Evolutionary conservation across 2,329 filamentous ascomycete species (phyloP).

Genomic region (Epichloe hybrida): DNA sequence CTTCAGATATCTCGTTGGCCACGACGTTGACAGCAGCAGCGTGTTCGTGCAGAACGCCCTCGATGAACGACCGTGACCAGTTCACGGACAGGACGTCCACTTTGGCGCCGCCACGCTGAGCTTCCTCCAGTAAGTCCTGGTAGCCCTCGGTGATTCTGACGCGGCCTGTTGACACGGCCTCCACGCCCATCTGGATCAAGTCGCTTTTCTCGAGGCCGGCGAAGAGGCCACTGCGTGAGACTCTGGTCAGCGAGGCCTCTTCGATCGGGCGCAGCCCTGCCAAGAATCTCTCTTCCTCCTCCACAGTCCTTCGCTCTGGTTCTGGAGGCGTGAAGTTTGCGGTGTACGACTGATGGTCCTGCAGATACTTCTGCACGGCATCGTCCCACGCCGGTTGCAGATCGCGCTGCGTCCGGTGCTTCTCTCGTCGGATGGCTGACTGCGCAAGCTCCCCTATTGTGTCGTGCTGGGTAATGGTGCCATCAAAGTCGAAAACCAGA

Average conservation of each 20-base stretch:
- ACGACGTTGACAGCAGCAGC: slow-evolving; percentile 20
- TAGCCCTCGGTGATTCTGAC: slow-evolving; percentile 29
- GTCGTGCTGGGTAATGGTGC: slow-evolving; percentile 42
- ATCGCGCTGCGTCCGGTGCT: slow-evolving; percentile 14
- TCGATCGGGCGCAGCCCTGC: slow-evolving; percentile 31
- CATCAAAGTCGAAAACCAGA: slow-evolving; percentile 45
- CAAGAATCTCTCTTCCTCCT: slow-evolving; percentile 30
- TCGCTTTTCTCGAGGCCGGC: slow-evolving; percentile 19
- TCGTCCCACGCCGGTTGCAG: slow-evolving; percentile 28
- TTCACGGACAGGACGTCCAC: slow-evolving; percentile 37
- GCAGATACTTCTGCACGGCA: slow-evolving; percentile 32
- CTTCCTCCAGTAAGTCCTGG: slow-evolving; percentile 15
- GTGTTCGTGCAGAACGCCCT: slow-evolving; percentile 25
- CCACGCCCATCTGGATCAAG: slow-evolving; percentile 25
- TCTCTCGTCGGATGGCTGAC: slow-evolving; percentile 26
- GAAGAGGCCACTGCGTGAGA: slow-evolving; percentile 33
- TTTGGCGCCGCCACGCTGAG: slow-evolving; percentile 19
- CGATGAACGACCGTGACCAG: slow-evolving; percentile 35
- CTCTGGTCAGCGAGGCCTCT: slow-evolving; percentile 28
- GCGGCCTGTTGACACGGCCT: slow-evolving; percentile 19
- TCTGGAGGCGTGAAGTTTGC: slow-evolving; percentile 20
- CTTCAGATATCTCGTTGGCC: slow-evolving; percentile 28
- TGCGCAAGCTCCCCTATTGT: slow-evolving; percentile 35
- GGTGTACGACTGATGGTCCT: slow-evolving; percentile 26
- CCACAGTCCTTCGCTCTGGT: slow-evolving; percentile 19